Evolutionary conservation across 2,329 filamentous ascomycete genomes (phyloP).

Genomic region (Ophiocordyceps unilateralis): DNA sequence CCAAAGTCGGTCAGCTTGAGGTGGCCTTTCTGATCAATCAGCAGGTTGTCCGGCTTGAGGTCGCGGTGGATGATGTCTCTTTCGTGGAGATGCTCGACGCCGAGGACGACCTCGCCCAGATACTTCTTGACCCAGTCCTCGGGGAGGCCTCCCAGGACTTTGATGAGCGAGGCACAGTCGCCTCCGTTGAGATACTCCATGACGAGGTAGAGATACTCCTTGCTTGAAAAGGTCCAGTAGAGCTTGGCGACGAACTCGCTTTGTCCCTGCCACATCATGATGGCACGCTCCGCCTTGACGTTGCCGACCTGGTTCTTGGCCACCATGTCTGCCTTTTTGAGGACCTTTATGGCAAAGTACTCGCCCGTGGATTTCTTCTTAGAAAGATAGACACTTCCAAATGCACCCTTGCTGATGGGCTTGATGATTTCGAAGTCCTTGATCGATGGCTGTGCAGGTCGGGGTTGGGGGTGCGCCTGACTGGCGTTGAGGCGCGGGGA

Average conservation of each 20-base stretch:
- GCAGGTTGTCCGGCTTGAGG: slow-evolving; percentile 87
- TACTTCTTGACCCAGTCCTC: slow-evolving; percentile 99
- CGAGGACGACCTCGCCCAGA: slow-evolving; percentile 87
- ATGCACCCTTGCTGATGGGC: slow-evolving; percentile 95
- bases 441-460: slow-evolving; percentile 85
- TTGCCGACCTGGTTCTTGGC: slow-evolving; percentile 99
- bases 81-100: slow-evolving; percentile 87
- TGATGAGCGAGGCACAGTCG: slow-evolving; percentile 91
- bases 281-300: slow-evolving; percentile 93
- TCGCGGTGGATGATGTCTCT: slow-evolving; percentile 93
- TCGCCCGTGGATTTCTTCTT: slow-evolving; percentile 98
- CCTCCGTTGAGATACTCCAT: slow-evolving; percentile 99
- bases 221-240: slow-evolving; percentile 99
- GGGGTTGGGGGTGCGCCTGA: slow-evolving; percentile 63
- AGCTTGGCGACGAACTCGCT: slow-evolving; percentile 98
- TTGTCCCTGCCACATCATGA: slow-evolving; percentile 99
- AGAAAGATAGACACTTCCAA: slow-evolving; percentile 91
- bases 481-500: slow-evolving; percentile 70
- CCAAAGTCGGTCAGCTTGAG: slow-evolving; percentile 96
- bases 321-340: slow-evolving; percentile 99
- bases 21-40: slow-evolving; percentile 94
- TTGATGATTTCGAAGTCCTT: slow-evolving; percentile 99
- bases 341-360: slow-evolving; percentile 95
- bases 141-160: slow-evolving; percentile 74
- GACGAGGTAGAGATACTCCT: slow-evolving; percentile 94